Evolutionary conservation across 2,329 filamentous ascomycete genomes (phyloP).

Genomic region (Aspergillus costaricaensis): DNA sequence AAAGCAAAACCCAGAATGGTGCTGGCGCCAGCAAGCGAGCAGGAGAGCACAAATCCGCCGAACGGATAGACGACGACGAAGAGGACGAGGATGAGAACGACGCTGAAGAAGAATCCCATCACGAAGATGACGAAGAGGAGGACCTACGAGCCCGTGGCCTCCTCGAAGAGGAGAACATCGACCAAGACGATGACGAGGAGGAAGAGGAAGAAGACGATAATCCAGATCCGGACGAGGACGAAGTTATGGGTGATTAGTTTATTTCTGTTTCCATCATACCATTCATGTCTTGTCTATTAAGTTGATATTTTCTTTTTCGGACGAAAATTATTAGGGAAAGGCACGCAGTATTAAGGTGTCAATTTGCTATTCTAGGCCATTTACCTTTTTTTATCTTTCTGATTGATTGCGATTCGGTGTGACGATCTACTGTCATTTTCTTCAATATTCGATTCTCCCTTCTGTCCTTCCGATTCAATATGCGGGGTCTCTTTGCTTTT

Average conservation of each 20-base stretch:
- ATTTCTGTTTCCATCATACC: not conserved
- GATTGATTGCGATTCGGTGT: not conserved
- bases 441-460: constrained; percentile 2
- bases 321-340: not conserved
- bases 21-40: constrained; percentile 23
- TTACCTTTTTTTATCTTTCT: not conserved
- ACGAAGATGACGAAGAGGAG: constrained; percentile 36
- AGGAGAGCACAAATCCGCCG: constrained; percentile 38
- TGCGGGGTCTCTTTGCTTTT: constrained; percentile 4
- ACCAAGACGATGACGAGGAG: constrained; percentile 48
- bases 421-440: not conserved
- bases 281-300: not conserved
- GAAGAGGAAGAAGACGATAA: constrained; percentile 32
- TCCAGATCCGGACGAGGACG: constrained; percentile 41
- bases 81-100: constrained; percentile 42
- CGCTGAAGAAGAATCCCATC: not conserved
- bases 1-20: constrained; percentile 16
- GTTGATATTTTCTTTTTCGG: not conserved
- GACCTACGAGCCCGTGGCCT: not conserved
- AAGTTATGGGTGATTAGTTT: constrained; percentile 46
- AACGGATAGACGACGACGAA: constrained; percentile 47
- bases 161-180: constrained; percentile 34
- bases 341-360: not conserved
- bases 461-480: too few species aligned
- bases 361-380: not conserved